Conservation (phyloP, 495 filamentous ascomycete species). For the Lophiostoma macrostomum region DNA sequence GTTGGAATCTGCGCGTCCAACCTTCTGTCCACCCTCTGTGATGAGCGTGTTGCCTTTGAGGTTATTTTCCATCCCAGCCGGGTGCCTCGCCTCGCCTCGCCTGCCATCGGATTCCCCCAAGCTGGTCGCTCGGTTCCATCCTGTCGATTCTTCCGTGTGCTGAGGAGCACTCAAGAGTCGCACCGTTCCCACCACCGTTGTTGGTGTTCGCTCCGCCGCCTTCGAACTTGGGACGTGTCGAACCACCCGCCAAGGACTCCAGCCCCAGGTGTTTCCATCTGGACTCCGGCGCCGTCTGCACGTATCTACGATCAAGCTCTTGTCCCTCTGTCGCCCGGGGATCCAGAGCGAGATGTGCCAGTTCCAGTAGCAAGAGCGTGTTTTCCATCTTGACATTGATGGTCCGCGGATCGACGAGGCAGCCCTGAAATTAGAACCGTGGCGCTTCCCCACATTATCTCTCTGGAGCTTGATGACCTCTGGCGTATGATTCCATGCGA, state of each 20-base stretch:
- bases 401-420: slow-evolving; percentile 22
- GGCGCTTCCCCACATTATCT: slow-evolving; percentile 36
- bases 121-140: slow-evolving; percentile 9
- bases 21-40: slow-evolving; percentile 30
- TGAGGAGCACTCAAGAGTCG: slow-evolving; percentile 10
- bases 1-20: slow-evolving; percentile 24
- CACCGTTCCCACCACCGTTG: slow-evolving; percentile 15
- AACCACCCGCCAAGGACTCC: slow-evolving; percentile 27
- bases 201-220: slow-evolving; percentile 21
- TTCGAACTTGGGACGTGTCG: slow-evolving; percentile 13
- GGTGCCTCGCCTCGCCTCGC: slow-evolving; percentile 14
- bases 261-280: slow-evolving; percentile 6
- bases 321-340: slow-evolving; percentile 30
- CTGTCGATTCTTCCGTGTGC: slow-evolving; percentile 4
- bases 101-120: slow-evolving; percentile 15
- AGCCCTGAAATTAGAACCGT: slow-evolving; percentile 21
- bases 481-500: slow-evolving; percentile 21
- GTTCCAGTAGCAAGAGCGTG: slow-evolving; percentile 24
- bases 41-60: slow-evolving; percentile 31
- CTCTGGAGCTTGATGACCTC: slow-evolving; percentile 17
- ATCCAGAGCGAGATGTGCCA: slow-evolving; percentile 33
- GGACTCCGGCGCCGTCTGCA: slow-evolving; percentile 16
- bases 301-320: slow-evolving; percentile 11
- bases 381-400: slow-evolving; percentile 17
- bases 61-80: slow-evolving; percentile 23